These are phyloP conservation scores for Dipteronia sinensis DNA, from an alignment of 345 rosid genomes.

Conservation along the genomic window DNA sequence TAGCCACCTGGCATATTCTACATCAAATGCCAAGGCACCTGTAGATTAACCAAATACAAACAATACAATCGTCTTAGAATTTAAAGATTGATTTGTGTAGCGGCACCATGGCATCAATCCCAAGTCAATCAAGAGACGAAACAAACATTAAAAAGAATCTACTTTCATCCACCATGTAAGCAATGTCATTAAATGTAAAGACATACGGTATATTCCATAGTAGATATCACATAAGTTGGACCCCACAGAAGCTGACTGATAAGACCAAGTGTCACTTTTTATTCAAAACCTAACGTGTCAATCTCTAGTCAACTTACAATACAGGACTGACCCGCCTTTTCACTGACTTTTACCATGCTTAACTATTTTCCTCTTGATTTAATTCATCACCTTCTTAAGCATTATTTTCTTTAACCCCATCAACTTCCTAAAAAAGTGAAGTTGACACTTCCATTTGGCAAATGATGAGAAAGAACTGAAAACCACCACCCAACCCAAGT, in stretches of 20 bases:
- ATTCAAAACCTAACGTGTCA: background rate
- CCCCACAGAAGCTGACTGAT: background rate
- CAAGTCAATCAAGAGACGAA: background rate
- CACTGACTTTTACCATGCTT: background rate
- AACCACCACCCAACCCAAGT: background rate
- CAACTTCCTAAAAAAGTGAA: background rate
- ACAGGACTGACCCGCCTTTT: background rate
- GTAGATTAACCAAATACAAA: slow-evolving; percentile 17
- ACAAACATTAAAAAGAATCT: background rate
- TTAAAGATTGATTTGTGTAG: background rate
- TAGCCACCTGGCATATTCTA: slow-evolving; percentile 82
- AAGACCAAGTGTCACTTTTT: background rate
- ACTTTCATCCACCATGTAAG: background rate
- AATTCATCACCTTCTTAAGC: background rate
- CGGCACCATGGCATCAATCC: background rate
- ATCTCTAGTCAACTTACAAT: background rate
- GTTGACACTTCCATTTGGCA: background rate
- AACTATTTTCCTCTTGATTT: background rate
- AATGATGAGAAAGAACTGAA: background rate
- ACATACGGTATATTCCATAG: background rate
- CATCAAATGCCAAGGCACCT: slow-evolving; percentile 95
- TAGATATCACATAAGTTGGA: background rate
- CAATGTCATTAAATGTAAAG: background rate
- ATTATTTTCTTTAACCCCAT: background rate
- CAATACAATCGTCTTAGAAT: slow-evolving; percentile 1